A percentile compares a stretch with the other conserved stretches of the same genome.
phyloP scores from a whole-genome alignment of 192 early-diverging fungal genomes.

The Phlyctochytrium planicorne region DNA sequence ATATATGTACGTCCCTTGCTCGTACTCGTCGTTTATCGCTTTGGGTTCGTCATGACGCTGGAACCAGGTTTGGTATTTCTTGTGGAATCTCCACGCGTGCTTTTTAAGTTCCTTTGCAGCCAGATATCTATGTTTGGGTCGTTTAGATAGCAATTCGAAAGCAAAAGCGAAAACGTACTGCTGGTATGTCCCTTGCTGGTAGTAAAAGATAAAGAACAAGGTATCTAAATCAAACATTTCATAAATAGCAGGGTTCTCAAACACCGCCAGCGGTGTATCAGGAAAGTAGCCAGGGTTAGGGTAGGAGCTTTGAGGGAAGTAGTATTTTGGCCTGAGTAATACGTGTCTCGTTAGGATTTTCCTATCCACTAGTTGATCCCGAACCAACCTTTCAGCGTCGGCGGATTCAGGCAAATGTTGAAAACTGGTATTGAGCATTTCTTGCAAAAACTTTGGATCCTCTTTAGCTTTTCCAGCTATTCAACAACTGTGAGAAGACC shows the following conservation, averaged over 20 bases:
- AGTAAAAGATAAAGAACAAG: conserved; percentile 98
- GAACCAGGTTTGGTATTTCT: conserved; percentile 98
- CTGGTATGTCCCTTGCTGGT: conserved; percentile 93
- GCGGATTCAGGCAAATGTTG: conserved; percentile 76
- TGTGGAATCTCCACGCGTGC: conserved; percentile 98
- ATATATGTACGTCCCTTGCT: conserved; percentile 97
- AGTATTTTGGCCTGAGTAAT: conserved; percentile 56
- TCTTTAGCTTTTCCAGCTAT: conserved; percentile 7
- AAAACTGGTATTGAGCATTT: conserved; percentile 86
- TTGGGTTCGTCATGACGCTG: conserved; percentile 96
- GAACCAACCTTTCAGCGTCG: conserved; percentile 75
- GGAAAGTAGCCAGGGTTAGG: conserved; percentile 92
- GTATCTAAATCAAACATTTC: conserved; percentile 93
- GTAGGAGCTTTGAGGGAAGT: conserved; percentile 72
- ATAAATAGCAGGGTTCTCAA: conserved; percentile 82
- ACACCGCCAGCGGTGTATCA: conserved; percentile 71
- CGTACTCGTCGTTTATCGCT: conserved; percentile 94
- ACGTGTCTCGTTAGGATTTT: conserved; percentile 36
- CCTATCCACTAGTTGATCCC: conserved; percentile 6
- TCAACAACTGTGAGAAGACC: background rate
- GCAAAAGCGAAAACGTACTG: conserved; percentile 80
- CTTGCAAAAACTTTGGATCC: conserved; percentile 36
- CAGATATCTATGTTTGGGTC: conserved; percentile 59
- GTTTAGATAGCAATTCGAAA: background rate
- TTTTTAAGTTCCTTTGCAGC: conserved; percentile 94